These are phyloP conservation scores for Aspergillus ruber DNA, from an alignment of 2,329 filamentous ascomycete genomes.

Conservation along the genomic window DNA sequence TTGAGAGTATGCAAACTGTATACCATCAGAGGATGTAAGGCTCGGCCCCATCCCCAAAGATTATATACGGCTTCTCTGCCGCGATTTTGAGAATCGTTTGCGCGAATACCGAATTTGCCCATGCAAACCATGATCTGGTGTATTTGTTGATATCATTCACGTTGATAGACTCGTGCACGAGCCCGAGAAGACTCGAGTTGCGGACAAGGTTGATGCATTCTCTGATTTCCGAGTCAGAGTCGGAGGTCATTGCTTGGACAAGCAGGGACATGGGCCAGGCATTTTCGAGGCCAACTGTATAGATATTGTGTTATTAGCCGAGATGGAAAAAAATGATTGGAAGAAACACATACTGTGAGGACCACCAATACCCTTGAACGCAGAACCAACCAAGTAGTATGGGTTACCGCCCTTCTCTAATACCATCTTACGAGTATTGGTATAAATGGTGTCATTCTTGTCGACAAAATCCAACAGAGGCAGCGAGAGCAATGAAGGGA, in stretches of 20 bases:
- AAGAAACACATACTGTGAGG: conserved; percentile 47
- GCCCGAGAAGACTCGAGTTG: conserved; percentile 64
- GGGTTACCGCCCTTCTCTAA: conserved; percentile 72
- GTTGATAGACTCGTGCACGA: conserved; percentile 89
- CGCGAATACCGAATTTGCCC: conserved; percentile 95
- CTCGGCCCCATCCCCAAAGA: conserved; percentile 60
- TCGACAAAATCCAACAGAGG: conserved; percentile 55
- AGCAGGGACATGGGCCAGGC: conserved; percentile 97
- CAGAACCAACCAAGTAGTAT: conserved; percentile 71
- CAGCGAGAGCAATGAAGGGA: conserved; percentile 56
- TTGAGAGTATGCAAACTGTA: not conserved
- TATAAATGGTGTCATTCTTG: conserved; percentile 62
- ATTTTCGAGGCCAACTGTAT: conserved; percentile 71
- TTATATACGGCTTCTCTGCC: conserved; percentile 76
- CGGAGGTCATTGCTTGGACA: conserved; percentile 81
- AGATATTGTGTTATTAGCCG: conserved; percentile 31
- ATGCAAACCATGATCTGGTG: conserved; percentile 92
- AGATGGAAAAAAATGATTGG: not conserved
- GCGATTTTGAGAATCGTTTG: conserved; percentile 87
- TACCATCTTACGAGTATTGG: conserved; percentile 81
- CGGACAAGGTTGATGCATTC: conserved; percentile 68
- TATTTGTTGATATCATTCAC: conserved; percentile 66
- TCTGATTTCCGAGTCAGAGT: conserved; percentile 73
- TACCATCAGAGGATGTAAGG: conserved; percentile 21
- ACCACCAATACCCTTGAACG: conserved; percentile 84